Conservation (phyloP, 2,329 filamentous ascomycete species). For the Cephalotrichum gorgonifer region DNA sequence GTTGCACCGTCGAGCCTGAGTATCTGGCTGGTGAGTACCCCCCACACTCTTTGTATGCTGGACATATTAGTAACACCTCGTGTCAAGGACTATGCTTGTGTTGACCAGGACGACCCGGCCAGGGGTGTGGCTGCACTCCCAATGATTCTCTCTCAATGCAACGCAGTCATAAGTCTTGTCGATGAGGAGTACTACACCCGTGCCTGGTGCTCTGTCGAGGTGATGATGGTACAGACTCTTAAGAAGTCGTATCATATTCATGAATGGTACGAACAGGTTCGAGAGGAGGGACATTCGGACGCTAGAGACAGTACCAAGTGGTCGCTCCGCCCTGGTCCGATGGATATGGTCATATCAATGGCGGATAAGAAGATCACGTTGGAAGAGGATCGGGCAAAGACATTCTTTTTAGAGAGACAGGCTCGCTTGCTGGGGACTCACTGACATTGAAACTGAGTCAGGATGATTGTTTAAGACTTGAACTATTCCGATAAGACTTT, state of each 20-base stretch:
- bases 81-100: slow-evolving; percentile 23
- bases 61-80: too few relatives aligned
- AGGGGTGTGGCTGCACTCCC: slow-evolving; percentile 22
- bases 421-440: slow-evolving; percentile 10
- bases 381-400: slow-evolving; percentile 13
- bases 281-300: neutral
- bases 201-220: slow-evolving; percentile 27
- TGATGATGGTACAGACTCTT: slow-evolving; percentile 20
- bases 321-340: slow-evolving; percentile 5
- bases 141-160: slow-evolving; percentile 25
- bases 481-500: too few relatives aligned
- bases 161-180: slow-evolving; percentile 26
- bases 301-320: neutral
- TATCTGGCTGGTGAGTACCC: slow-evolving; percentile 18
- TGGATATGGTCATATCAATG: slow-evolving; percentile 6
- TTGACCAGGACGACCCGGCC: slow-evolving; percentile 22
- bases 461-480: too few relatives aligned
- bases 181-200: slow-evolving; percentile 22
- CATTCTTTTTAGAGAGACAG: slow-evolving; percentile 16
- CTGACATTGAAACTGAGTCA: too few relatives aligned
- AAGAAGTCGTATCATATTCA: slow-evolving; percentile 19
- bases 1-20: slow-evolving; percentile 13
- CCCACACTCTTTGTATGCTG: neutral
- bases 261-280: slow-evolving; percentile 19
- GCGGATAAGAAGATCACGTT: slow-evolving; percentile 10